These are phyloP conservation scores for Pelomyxa schiedti DNA, from an alignment of 78 protist species.

Conservation along the genomic window DNA sequence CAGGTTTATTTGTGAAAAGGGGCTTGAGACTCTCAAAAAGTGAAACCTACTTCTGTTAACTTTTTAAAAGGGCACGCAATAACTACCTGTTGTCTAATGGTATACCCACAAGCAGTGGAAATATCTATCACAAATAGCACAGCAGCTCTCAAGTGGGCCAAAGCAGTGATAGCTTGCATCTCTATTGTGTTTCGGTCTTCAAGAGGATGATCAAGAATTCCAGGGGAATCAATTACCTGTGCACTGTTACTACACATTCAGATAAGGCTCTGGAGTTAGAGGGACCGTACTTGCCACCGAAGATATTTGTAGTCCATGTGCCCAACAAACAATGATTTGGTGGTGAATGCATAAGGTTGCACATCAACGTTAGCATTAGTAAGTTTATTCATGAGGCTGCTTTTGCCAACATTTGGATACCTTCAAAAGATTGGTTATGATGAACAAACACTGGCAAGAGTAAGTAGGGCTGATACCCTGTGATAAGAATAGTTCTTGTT, in stretches of 20 bases:
- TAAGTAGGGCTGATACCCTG: slow-evolving; percentile 44
- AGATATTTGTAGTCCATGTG: slow-evolving; percentile 89
- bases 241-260: background rate
- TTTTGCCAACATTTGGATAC: slow-evolving; percentile 98
- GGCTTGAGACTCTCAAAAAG: slow-evolving; percentile 89
- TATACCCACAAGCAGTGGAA: slow-evolving; percentile 88
- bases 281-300: slow-evolving; percentile 93
- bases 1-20: slow-evolving; percentile 94
- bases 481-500: slow-evolving; percentile 88
- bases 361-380: slow-evolving; percentile 99
- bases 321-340: slow-evolving; percentile 97
- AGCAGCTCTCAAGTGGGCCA: slow-evolving; percentile 91
- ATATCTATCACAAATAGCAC: slow-evolving; percentile 91
- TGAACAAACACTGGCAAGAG: background rate
- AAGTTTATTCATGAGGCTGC: slow-evolving; percentile 88
- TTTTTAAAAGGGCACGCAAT: background rate
- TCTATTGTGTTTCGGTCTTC: slow-evolving; percentile 98
- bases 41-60: slow-evolving; percentile 24
- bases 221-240: slow-evolving; percentile 98
- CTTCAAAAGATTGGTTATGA: background rate
- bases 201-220: slow-evolving; percentile 95
- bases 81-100: slow-evolving; percentile 79
- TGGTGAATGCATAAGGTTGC: slow-evolving; percentile 99
- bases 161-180: slow-evolving; percentile 99
- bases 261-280: background rate